Evolutionary conservation across 345 rosid genomes (phyloP).

Genomic region (Aurinia saxatilis): DNA sequence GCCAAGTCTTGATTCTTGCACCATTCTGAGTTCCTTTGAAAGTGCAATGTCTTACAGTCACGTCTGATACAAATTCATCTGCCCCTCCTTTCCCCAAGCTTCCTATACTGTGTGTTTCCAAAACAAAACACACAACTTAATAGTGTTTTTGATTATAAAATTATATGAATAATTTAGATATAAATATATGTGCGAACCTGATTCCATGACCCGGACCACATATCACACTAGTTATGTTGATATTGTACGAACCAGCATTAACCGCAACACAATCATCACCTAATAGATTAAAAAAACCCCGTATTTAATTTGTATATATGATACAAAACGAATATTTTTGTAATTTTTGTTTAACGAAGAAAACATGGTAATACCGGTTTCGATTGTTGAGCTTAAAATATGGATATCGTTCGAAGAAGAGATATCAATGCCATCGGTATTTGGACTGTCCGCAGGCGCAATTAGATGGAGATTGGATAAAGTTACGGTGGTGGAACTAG

Average conservation of each 20-base stretch:
- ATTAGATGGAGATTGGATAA: constrained; percentile 25
- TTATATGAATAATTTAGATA: no score
- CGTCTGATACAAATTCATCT: background rate
- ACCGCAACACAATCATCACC: constrained; percentile 60
- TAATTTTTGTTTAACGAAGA: background rate
- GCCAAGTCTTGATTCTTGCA: constrained; percentile 20
- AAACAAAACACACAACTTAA: background rate
- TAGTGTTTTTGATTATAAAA: no score
- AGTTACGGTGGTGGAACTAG: background rate
- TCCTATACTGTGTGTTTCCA: background rate
- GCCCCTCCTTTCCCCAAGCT: background rate
- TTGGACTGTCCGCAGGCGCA: constrained; percentile 38
- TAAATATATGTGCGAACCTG: constrained; percentile 4
- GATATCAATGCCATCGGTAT: constrained; percentile 50
- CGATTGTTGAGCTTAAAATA: constrained; percentile 20
- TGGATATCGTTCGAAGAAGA: constrained; percentile 1
- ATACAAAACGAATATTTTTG: background rate
- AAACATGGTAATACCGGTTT: constrained; percentile 27
- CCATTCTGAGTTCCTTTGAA: constrained; percentile 2
- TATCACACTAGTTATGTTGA: constrained; percentile 29
- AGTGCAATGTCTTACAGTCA: background rate
- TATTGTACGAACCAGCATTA: constrained; percentile 4
- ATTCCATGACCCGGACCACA: constrained; percentile 73
- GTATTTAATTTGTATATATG: background rate
- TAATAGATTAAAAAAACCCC: background rate